Evolutionary conservation across 192 early-diverging fungal genomes (phyloP).

Genomic region (Dispira simplex): DNA sequence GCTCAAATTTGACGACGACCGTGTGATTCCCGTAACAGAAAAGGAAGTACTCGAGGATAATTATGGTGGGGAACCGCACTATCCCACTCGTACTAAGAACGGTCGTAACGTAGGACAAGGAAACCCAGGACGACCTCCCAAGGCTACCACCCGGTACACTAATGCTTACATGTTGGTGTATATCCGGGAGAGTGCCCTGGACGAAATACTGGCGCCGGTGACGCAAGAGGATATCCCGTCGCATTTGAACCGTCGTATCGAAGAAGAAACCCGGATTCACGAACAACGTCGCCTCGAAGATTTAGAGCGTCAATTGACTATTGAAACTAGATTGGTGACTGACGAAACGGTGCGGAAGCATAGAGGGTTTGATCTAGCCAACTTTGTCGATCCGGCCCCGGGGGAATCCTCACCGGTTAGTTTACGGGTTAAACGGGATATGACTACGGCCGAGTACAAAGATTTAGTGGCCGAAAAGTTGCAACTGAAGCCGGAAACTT

Average conservation of each 20-base stretch:
- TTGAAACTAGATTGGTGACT: conserved; percentile 35
- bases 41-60: conserved; percentile 88
- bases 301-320: conserved; percentile 39
- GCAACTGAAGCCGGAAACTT: conserved; percentile 26
- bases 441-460: conserved; percentile 30
- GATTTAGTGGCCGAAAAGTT: conserved; percentile 27
- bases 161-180: conserved; percentile 99
- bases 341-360: conserved; percentile 53
- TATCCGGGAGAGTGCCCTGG: conserved; percentile 61
- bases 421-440: conserved; percentile 20
- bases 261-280: conserved; percentile 39
- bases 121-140: neutral
- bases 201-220: conserved; percentile 48
- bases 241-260: conserved; percentile 52
- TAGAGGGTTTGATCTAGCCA: conserved; percentile 75
- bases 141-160: conserved; percentile 42
- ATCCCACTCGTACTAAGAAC: neutral
- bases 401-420: conserved; percentile 19
- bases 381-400: conserved; percentile 39
- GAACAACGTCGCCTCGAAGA: conserved; percentile 50
- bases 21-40: conserved; percentile 61
- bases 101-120: neutral
- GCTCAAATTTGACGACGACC: conserved; percentile 94
- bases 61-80: conserved; percentile 60
- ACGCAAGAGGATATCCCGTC: conserved; percentile 58